phyloP scores from a whole-genome alignment of 495 filamentous ascomycete genomes.

The Clavariopsis aquatica region DNA sequence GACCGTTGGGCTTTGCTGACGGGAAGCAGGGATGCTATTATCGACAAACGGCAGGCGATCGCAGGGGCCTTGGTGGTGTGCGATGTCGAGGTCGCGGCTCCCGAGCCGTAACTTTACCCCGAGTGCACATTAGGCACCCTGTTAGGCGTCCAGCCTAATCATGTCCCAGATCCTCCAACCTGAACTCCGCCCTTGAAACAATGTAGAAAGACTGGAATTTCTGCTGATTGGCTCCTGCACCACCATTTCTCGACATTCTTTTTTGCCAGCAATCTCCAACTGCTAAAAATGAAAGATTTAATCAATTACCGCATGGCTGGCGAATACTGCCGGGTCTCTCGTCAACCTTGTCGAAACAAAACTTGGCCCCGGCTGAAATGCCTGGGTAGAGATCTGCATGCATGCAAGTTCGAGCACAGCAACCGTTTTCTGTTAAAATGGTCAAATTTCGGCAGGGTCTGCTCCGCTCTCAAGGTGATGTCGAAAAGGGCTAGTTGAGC shows the following conservation, averaged over 20 bases:
- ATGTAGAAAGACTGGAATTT: neutral
- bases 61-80: conserved; percentile 29
- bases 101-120: conserved; percentile 24
- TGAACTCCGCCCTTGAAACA: neutral
- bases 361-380: conserved; percentile 31
- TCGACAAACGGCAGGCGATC: conserved; percentile 34
- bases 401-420: conserved; percentile 27
- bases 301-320: conserved; percentile 29
- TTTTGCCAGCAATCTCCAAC: conserved; percentile 19
- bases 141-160: neutral
- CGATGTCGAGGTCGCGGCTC: conserved; percentile 27
- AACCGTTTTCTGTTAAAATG: conserved; percentile 35
- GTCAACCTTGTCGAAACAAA: conserved; percentile 32
- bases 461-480: conserved; percentile 19
- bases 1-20: conserved; percentile 29
- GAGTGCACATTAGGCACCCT: conserved; percentile 5
- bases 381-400: conserved; percentile 29
- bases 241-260: conserved; percentile 22
- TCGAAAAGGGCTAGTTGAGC: conserved; percentile 17
- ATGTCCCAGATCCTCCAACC: neutral
- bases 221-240: conserved; percentile 11
- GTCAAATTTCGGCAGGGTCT: conserved; percentile 24
- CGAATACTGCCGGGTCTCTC: conserved; percentile 35
- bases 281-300: conserved; percentile 24
- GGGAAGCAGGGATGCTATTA: conserved; percentile 35